These are phyloP conservation scores for Babesia bigemina DNA, from an alignment of 169 alveolate species.

Conservation along the genomic window DNA sequence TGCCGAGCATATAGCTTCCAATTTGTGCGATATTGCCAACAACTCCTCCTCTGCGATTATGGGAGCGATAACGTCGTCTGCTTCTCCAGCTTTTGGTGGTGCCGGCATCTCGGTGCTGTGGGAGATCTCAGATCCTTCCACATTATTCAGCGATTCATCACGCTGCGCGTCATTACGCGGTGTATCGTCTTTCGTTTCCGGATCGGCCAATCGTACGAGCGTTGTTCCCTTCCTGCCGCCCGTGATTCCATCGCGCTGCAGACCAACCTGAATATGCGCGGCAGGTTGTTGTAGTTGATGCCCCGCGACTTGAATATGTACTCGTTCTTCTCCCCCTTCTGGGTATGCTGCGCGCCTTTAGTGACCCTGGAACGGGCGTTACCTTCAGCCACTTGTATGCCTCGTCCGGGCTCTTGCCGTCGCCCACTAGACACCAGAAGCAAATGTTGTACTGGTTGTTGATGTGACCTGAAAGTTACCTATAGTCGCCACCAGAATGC, in stretches of 20 bases:
- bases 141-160: background rate
- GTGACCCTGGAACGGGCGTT: background rate
- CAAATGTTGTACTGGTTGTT: slow-evolving; percentile 94
- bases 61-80: slow-evolving; percentile 30
- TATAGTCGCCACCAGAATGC: background rate
- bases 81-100: background rate
- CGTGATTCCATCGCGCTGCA: background rate
- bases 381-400: slow-evolving; percentile 83
- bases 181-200: background rate
- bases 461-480: slow-evolving; percentile 82
- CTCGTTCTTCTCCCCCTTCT: slow-evolving; percentile 88
- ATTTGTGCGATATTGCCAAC: slow-evolving; percentile 11
- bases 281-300: slow-evolving; percentile 87
- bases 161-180: background rate
- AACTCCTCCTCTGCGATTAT: slow-evolving; percentile 28
- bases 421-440: slow-evolving; percentile 92
- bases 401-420: slow-evolving; percentile 81
- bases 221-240: slow-evolving; percentile 65
- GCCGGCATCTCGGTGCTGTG: background rate
- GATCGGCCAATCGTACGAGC: slow-evolving; percentile 22
- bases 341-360: slow-evolving; percentile 76
- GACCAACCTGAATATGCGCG: slow-evolving; percentile 70
- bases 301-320: slow-evolving; percentile 84
- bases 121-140: background rate
- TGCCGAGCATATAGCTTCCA: slow-evolving; percentile 9